A percentile compares a stretch with the other conserved stretches of the same genome.
Evolutionary conservation across 164 flowering plant genomes (phyloP).

Genomic region (Pachysandra terminalis): DNA sequence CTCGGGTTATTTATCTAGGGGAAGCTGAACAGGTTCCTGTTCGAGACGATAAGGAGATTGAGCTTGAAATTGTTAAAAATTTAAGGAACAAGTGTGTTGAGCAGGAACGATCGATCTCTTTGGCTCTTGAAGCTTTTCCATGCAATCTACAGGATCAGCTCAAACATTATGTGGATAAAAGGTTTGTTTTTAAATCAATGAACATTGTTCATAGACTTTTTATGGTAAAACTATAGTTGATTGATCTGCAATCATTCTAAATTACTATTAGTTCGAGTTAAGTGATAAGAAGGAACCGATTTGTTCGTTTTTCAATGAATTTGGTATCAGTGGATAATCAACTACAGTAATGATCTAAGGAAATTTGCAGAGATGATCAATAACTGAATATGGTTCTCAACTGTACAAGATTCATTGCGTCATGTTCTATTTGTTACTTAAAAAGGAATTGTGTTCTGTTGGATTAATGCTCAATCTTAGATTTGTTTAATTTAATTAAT

Average conservation of each 20-base stretch:
- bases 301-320: too few relatives aligned
- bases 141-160: constrained; percentile 69
- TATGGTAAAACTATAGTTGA: not conserved
- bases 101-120: constrained; percentile 45
- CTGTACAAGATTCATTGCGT: not conserved
- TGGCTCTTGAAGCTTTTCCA: constrained; percentile 91
- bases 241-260: not conserved
- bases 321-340: too few relatives aligned
- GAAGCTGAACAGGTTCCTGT: constrained; percentile 96
- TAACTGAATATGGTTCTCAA: not conserved
- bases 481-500: too few relatives aligned
- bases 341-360: too few relatives aligned
- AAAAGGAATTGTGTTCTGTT: not conserved
- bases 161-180: constrained; percentile 62
- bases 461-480: not conserved
- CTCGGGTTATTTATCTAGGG: constrained; percentile 80
- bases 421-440: not conserved
- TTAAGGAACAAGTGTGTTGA: constrained; percentile 64
- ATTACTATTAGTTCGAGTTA: not conserved
- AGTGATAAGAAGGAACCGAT: not conserved
- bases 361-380: not conserved
- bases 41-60: constrained; percentile 78
- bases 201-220: not conserved
- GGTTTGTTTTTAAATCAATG: constrained; percentile 29
- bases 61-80: constrained; percentile 75